Evolutionary conservation across 352 stramenopile genomes (phyloP).

Genomic region (Phytophthora pistaciae): DNA sequence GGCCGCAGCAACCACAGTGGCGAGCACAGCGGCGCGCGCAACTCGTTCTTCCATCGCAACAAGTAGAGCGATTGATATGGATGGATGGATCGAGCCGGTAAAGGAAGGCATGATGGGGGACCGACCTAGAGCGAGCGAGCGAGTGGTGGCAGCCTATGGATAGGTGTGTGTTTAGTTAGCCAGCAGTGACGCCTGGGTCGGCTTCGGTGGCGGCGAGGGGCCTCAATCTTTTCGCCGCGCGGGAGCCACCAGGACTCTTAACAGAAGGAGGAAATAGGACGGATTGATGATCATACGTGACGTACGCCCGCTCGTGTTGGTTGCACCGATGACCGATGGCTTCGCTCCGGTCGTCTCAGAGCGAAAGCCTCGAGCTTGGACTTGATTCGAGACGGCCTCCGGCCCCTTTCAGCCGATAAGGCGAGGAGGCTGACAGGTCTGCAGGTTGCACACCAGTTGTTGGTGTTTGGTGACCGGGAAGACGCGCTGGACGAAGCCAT

Average conservation of each 20-base stretch:
- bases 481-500: conserved; percentile 9
- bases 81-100: conserved; percentile 3
- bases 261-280: conserved; percentile 32
- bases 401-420: neutral
- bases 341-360: neutral
- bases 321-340: neutral
- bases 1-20: conserved; percentile 47
- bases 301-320: conserved; percentile 3
- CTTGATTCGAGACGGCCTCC: conserved; percentile 10
- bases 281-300: conserved; percentile 29
- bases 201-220: conserved; percentile 27
- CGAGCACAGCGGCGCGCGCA: conserved; percentile 45
- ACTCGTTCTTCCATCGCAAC: conserved; percentile 76
- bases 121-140: conserved; percentile 24
- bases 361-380: conserved; percentile 1
- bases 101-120: conserved; percentile 4
- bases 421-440: neutral
- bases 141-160: conserved; percentile 13
- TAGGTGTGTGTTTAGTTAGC: conserved; percentile 40
- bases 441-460: conserved; percentile 1
- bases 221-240: conserved; percentile 26
- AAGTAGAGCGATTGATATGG: conserved; percentile 36
- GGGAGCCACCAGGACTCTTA: conserved; percentile 29
- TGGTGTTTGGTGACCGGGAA: conserved; percentile 8
- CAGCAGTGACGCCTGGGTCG: conserved; percentile 18